These are phyloP conservation scores for Aspergillus brasiliensis DNA, from an alignment of 2,329 filamentous ascomycete species.

Conservation along the genomic window DNA sequence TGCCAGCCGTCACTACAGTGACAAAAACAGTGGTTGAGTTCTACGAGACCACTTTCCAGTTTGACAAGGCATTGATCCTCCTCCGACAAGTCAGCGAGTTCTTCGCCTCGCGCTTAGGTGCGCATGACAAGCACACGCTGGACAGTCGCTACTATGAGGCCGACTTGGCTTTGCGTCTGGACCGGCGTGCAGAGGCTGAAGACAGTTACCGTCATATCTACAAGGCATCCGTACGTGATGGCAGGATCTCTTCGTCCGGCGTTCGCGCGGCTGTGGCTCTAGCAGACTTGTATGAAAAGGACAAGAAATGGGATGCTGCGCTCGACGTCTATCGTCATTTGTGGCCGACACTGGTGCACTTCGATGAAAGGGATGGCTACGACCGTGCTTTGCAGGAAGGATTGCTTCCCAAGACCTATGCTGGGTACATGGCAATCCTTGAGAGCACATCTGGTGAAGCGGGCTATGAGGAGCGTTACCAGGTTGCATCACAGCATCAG, in stretches of 20 bases:
- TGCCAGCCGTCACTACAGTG: conserved; percentile 33
- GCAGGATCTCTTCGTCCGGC: conserved; percentile 40
- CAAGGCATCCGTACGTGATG: conserved; percentile 33
- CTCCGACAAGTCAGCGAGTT: conserved; percentile 37
- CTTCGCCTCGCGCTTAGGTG: conserved; percentile 32
- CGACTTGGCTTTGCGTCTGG: conserved; percentile 49
- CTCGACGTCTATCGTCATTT: conserved; percentile 49
- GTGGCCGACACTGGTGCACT: conserved; percentile 51
- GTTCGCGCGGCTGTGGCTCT: conserved; percentile 52
- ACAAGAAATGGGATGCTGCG: conserved; percentile 50
- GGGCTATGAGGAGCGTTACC: conserved; percentile 48
- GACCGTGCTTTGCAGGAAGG: conserved; percentile 41
- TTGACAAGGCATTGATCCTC: conserved; percentile 33
- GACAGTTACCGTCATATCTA: conserved; percentile 52
- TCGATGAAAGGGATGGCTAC: conserved; percentile 44
- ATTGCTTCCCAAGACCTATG: conserved; percentile 50
- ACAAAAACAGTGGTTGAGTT: conserved; percentile 41
- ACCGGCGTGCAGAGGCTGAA: conserved; percentile 32
- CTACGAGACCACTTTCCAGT: conserved; percentile 41
- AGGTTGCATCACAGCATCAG: conserved; percentile 53
- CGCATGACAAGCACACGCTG: conserved; percentile 49
- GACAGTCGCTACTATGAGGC: conserved; percentile 52
- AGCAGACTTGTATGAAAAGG: conserved; percentile 48
- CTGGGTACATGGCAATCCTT: conserved; percentile 52
- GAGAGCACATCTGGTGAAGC: conserved; percentile 45